A percentile compares a stretch with the other conserved stretches of the same genome.
These are phyloP conservation scores for Beauveria rudraprayagi DNA, from an alignment of 2,329 filamentous ascomycete genomes.

Conservation along the genomic window DNA sequence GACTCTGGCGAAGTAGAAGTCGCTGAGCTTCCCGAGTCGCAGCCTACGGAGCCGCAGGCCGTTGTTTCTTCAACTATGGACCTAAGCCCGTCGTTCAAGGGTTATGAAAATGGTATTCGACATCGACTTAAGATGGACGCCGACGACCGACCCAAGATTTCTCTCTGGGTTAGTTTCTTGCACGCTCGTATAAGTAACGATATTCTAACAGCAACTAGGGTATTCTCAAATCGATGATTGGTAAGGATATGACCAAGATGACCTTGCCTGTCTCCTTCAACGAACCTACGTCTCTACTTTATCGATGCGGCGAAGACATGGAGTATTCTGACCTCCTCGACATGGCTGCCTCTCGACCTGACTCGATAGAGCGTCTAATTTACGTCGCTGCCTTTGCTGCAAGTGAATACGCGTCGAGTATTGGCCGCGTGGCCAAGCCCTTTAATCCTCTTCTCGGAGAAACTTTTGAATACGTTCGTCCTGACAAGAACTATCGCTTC, in stretches of 20 bases:
- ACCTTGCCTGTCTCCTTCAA: slow-evolving; percentile 97
- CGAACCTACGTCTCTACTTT: slow-evolving; percentile 89
- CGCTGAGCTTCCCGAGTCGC: slow-evolving; percentile 46
- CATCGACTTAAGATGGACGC: slow-evolving; percentile 78
- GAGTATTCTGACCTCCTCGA: slow-evolving; percentile 93
- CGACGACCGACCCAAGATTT: slow-evolving; percentile 88
- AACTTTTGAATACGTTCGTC: slow-evolving; percentile 91
- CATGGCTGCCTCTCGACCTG: slow-evolving; percentile 71
- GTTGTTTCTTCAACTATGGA: slow-evolving; percentile 42
- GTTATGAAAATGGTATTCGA: slow-evolving; percentile 85
- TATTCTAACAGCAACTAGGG: slow-evolving; percentile 46
- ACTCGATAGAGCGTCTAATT: slow-evolving; percentile 85
- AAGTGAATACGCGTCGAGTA: slow-evolving; percentile 94
- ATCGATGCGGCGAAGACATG: slow-evolving; percentile 95
- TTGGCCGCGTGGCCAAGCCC: slow-evolving; percentile 92
- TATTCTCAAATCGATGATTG: slow-evolving; percentile 98
- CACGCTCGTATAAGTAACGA: not conserved
- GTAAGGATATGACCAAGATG: slow-evolving; percentile 99
- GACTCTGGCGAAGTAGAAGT: slow-evolving; percentile 88
- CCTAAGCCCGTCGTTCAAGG: slow-evolving; percentile 71
- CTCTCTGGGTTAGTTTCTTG: slow-evolving; percentile 70
- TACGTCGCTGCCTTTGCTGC: slow-evolving; percentile 95
- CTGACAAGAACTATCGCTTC: slow-evolving; percentile 96
- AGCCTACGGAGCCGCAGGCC: slow-evolving; percentile 15
- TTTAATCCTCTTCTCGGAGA: slow-evolving; percentile 96